Evolutionary conservation across 805 yeast genomes (phyloP).

Genomic region (Candida michaelii): DNA sequence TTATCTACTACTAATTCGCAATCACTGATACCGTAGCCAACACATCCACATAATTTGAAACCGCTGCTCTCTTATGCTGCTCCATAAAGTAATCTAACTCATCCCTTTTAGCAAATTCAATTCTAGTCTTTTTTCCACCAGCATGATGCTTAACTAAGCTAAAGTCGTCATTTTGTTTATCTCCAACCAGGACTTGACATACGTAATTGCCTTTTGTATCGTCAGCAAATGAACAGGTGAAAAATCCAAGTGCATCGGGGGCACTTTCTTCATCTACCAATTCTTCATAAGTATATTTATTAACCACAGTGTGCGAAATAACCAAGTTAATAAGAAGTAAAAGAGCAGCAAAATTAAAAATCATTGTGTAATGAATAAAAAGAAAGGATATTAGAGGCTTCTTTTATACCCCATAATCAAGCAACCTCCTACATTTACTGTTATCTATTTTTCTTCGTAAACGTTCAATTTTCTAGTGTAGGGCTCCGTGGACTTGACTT

Average conservation of each 20-base stretch:
- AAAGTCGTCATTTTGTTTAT: background rate
- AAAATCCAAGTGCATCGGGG: background rate
- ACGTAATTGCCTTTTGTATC: background rate
- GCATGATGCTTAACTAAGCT: background rate
- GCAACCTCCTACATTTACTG: too few species aligned
- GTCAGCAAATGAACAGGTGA: background rate
- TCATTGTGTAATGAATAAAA: background rate
- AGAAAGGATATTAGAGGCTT: too few species aligned
- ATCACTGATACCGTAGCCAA: too few species aligned
- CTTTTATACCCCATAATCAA: too few species aligned
- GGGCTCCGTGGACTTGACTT: too few species aligned
- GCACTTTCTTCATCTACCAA: background rate
- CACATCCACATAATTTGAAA: too few species aligned
- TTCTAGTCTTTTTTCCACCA: background rate
- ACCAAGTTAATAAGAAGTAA: background rate
- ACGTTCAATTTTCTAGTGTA: too few species aligned
- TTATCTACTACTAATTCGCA: too few species aligned
- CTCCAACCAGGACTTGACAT: background rate
- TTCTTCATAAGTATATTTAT: background rate
- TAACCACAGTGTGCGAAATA: background rate
- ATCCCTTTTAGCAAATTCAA: background rate
- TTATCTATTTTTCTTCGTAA: too few species aligned
- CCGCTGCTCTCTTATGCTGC: background rate
- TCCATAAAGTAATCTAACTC: background rate
- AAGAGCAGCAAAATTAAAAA: background rate